Evolutionary conservation across 2,329 filamentous ascomycete species (phyloP).

Genomic region (Fusarium torreyae): DNA sequence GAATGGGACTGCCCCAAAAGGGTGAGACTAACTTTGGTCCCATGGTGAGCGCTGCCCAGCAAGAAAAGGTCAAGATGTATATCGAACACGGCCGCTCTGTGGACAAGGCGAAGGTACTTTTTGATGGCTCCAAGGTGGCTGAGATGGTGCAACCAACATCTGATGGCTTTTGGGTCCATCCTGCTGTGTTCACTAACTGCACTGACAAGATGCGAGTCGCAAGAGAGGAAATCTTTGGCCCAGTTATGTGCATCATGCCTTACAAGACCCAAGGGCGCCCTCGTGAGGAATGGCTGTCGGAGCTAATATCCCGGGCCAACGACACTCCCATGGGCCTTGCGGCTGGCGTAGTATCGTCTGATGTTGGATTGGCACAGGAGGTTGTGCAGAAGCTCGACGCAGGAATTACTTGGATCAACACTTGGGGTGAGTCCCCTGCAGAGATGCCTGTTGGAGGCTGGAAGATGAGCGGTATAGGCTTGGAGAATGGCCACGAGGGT

Average conservation of each 20-base stretch:
- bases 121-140: conserved; percentile 75
- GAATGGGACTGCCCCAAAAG: conserved; percentile 81
- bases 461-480: conserved; percentile 90
- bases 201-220: conserved; percentile 85
- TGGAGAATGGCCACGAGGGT: conserved; percentile 87
- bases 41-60: conserved; percentile 80
- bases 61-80: conserved; percentile 83
- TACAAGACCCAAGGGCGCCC: conserved; percentile 68
- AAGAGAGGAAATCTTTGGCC: conserved; percentile 89
- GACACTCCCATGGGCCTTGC: conserved; percentile 83
- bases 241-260: conserved; percentile 84
- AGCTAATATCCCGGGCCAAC: conserved; percentile 82
- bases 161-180: conserved; percentile 85
- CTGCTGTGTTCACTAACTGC: conserved; percentile 90
- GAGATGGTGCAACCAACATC: conserved; percentile 65
- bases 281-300: conserved; percentile 67
- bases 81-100: conserved; percentile 80
- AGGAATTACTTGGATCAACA: conserved; percentile 93
- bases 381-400: conserved; percentile 81
- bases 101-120: conserved; percentile 82
- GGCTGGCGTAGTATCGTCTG: conserved; percentile 85
- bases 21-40: conserved; percentile 85
- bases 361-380: conserved; percentile 81
- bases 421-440: conserved; percentile 91
- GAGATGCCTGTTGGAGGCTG: conserved; percentile 95